A percentile compares a stretch with the other conserved stretches of the same genome.
Conservation (phyloP, 306 rosid species). For the Casuarina equisetifolia region DNA sequence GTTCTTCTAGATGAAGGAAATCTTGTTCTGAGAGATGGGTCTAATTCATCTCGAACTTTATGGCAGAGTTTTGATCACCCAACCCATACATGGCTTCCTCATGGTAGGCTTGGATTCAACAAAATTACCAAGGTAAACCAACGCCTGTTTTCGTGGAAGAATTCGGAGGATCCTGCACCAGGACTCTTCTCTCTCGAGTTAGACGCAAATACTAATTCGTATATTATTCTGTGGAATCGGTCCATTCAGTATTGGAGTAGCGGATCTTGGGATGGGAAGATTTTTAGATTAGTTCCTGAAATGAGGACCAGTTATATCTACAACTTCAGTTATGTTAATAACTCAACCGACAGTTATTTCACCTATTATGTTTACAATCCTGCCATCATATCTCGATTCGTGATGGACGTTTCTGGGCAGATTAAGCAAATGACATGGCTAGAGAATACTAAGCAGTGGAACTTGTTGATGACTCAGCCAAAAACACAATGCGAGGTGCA, state of each 20-base stretch:
- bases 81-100: slow-evolving; percentile 60
- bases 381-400: neutral
- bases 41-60: slow-evolving; percentile 23
- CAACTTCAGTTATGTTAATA: neutral
- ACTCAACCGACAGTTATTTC: neutral
- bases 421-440: neutral
- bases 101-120: slow-evolving; percentile 43
- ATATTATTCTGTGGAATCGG: slow-evolving; percentile 36
- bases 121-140: slow-evolving; percentile 40
- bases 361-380: neutral
- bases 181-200: slow-evolving; percentile 51
- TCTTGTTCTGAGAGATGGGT: slow-evolving; percentile 38
- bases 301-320: neutral
- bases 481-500: neutral
- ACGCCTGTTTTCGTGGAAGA: slow-evolving; percentile 67
- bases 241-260: slow-evolving; percentile 7
- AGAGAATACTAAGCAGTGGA: neutral
- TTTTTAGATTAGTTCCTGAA: neutral
- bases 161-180: slow-evolving; percentile 38
- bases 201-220: slow-evolving; percentile 28
- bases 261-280: neutral
- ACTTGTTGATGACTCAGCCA: neutral
- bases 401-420: neutral
- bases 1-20: slow-evolving; percentile 52
- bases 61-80: slow-evolving; percentile 75